Evolutionary conservation across 2,329 filamentous ascomycete species (phyloP).

Genomic region (Stagonosporopsis cucurbitacearum): DNA sequence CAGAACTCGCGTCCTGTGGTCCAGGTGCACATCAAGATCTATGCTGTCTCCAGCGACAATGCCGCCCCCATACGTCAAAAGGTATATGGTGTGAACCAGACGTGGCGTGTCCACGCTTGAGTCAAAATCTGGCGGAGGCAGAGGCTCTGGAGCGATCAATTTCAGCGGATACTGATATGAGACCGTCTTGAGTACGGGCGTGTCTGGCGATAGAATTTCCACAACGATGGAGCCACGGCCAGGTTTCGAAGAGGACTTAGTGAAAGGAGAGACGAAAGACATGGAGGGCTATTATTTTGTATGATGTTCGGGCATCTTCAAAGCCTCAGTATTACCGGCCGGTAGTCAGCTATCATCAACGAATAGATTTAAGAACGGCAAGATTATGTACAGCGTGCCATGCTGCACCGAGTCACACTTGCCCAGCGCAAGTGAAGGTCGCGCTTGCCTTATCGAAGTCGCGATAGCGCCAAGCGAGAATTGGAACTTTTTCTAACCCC

Average conservation of each 20-base stretch:
- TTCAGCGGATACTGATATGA: slow-evolving; percentile 95
- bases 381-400: background rate
- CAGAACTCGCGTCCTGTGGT: slow-evolving; percentile 68
- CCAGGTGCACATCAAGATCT: slow-evolving; percentile 72
- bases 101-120: slow-evolving; percentile 31
- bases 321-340: background rate
- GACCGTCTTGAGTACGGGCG: slow-evolving; percentile 74
- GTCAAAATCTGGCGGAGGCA: slow-evolving; percentile 58
- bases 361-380: background rate
- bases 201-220: slow-evolving; percentile 71
- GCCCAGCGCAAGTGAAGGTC: background rate
- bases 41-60: slow-evolving; percentile 88
- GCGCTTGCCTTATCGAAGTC: slow-evolving; percentile 15
- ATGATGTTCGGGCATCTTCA: slow-evolving; percentile 21
- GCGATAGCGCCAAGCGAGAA: slow-evolving; percentile 12
- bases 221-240: slow-evolving; percentile 82
- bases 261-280: slow-evolving; percentile 71
- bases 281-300: slow-evolving; percentile 28
- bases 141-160: slow-evolving; percentile 79
- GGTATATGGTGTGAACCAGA: slow-evolving; percentile 78
- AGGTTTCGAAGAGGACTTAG: slow-evolving; percentile 72
- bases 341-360: background rate
- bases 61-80: slow-evolving; percentile 93
- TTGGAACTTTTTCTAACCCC: slow-evolving; percentile 10
- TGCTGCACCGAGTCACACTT: background rate